Conservation (phyloP, 2,329 filamentous ascomycete genomes). For the Magnaporthiopsis incrustans region DNA sequence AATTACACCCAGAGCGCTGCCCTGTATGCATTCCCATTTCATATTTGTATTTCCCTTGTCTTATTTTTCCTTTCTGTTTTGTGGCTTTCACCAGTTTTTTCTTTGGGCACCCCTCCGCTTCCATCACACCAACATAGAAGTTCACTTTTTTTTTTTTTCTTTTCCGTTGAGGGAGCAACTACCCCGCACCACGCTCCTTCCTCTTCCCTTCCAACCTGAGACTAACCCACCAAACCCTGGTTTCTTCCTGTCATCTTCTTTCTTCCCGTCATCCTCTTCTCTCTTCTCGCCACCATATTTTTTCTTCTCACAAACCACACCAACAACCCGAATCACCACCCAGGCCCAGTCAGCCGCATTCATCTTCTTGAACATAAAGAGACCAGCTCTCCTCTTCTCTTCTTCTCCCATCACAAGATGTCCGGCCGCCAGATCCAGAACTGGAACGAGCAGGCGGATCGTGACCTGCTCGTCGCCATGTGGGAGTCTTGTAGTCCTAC, state of each 20-base stretch:
- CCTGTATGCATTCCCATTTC: not conserved
- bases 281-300: no score
- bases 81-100: not conserved
- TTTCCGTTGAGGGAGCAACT: no score
- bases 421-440: conserved; percentile 8
- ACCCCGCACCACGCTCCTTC: not conserved
- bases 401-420: not conserved
- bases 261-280: no score
- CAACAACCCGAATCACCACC: not conserved
- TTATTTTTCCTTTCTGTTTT: not conserved
- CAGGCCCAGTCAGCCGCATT: not conserved
- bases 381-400: not conserved
- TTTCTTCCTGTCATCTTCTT: not conserved
- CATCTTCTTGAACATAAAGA: not conserved
- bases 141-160: not conserved
- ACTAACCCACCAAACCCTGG: not conserved
- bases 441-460: conserved; percentile 20
- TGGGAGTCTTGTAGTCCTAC: conserved; percentile 16
- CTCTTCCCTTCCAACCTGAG: not conserved
- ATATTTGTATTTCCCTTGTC: not conserved
- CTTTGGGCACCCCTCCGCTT: no score
- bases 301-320: no score
- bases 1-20: conserved; percentile 5
- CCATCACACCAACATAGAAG: not conserved
- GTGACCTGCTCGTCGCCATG: conserved; percentile 21